Conservation (phyloP, 140 eudicot genomes). For the Senecio squalidus region DNA sequence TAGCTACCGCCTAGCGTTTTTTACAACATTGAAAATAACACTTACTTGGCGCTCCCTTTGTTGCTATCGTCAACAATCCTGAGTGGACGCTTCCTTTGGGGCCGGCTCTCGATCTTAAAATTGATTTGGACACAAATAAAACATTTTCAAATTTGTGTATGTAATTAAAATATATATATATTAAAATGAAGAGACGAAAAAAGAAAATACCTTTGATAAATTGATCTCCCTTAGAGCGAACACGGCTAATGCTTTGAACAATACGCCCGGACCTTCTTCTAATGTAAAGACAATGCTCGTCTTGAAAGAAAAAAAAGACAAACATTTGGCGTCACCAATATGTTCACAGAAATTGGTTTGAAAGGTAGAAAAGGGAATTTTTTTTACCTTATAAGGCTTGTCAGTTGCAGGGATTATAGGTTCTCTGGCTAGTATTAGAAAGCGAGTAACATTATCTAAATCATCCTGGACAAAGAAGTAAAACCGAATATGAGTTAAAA, state of each 20-base stretch:
- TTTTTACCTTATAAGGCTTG: conserved; percentile 69
- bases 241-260: conserved; percentile 96
- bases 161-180: background rate
- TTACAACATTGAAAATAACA: too few relatives aligned
- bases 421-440: conserved; percentile 88
- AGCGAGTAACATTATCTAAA: conserved; percentile 72
- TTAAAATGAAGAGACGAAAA: background rate
- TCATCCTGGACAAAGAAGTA: conserved; percentile 54
- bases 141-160: background rate
- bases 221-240: conserved; percentile 77
- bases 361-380: conserved; percentile 5
- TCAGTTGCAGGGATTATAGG: conserved; percentile 80
- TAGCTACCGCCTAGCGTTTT: too few relatives aligned
- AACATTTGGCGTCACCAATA: background rate
- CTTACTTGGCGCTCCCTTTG: conserved; percentile 92
- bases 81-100: conserved; percentile 80
- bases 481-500: background rate
- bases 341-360: background rate
- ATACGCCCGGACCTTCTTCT: conserved; percentile 95
- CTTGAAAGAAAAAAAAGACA: conserved; percentile 30
- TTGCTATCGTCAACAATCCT: conserved; percentile 84
- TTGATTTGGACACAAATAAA: conserved; percentile 2
- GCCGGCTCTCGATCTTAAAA: conserved; percentile 90
- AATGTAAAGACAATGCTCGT: conserved; percentile 93
- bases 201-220: conserved; percentile 64